A percentile compares a stretch with the other conserved stretches of the same genome.
Evolutionary conservation across 2,329 filamentous ascomycete genomes (phyloP).

Genomic region (Hymenotorrendiella dingleyae): DNA sequence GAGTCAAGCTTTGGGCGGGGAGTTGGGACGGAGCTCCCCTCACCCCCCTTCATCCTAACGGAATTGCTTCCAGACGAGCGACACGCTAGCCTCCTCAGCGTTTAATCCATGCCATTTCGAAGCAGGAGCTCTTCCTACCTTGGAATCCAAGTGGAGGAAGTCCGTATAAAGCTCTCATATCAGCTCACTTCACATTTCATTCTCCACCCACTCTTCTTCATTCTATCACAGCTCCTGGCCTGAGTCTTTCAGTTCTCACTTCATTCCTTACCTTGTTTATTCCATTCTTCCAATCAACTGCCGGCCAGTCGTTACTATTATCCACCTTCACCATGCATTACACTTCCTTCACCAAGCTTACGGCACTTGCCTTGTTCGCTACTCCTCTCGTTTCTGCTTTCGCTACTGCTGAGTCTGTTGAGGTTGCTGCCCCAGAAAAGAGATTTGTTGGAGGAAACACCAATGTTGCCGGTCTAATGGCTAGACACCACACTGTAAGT

Average conservation of each 20-base stretch:
- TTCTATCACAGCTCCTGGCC: slow-evolving; percentile 2
- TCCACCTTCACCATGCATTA: slow-evolving; percentile 6
- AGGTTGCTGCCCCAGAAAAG: not conserved
- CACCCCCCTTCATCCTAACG: not conserved
- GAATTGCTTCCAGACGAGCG: not conserved
- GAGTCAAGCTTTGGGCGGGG: not conserved
- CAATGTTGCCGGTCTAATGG: not conserved
- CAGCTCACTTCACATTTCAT: not conserved
- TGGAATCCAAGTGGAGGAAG: not conserved
- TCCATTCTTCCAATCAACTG: not conserved
- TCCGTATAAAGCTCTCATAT: not conserved
- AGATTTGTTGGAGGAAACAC: slow-evolving; percentile 2
- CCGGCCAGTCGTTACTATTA: not conserved
- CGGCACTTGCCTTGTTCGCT: slow-evolving; percentile 3
- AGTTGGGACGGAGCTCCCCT: not conserved
- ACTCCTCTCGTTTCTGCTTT: slow-evolving; percentile 4
- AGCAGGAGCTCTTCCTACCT: not conserved
- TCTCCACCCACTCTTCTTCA: slow-evolving; percentile 1
- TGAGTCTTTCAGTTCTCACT: not conserved
- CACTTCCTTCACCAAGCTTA: slow-evolving; percentile 2
- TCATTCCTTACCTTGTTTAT: not conserved
- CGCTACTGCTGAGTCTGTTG: not conserved
- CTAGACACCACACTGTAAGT: slow-evolving; percentile 9
- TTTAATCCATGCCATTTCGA: not conserved
- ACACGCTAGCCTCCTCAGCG: not conserved